phyloP scores from a whole-genome alignment of 169 alveolate genomes.

The Eimeria zaria region DNA sequence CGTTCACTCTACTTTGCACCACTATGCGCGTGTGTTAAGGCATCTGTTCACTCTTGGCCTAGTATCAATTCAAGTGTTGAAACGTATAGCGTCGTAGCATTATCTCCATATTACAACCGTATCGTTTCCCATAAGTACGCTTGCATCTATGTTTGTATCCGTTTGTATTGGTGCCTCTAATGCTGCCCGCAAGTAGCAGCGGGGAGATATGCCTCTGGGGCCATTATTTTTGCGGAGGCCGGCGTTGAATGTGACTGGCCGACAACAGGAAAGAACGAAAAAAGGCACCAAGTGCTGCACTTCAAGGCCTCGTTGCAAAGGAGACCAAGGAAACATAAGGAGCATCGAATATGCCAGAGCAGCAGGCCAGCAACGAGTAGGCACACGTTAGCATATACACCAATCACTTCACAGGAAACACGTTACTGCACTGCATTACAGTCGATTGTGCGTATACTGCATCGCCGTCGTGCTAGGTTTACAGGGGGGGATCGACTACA shows the following conservation, averaged over 20 bases:
- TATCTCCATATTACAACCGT: neutral
- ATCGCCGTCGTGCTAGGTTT: neutral
- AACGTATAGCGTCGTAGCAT: neutral
- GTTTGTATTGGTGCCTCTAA: neutral
- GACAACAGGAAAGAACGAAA: neutral
- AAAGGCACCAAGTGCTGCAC: neutral
- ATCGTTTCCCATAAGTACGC: neutral
- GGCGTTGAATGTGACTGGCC: too few species aligned
- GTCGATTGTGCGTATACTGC: neutral
- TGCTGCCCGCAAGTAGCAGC: neutral
- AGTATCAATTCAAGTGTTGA: neutral
- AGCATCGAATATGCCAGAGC: neutral
- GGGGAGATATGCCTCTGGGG: neutral
- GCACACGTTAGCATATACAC: neutral
- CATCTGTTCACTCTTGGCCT: neutral
- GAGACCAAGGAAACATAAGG: neutral
- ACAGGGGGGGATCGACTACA: neutral
- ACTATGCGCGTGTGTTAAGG: neutral
- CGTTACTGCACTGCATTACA: neutral
- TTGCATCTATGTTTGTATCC: neutral
- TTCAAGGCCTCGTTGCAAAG: too few species aligned
- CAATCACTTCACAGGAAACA: neutral
- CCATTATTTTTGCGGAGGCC: too few species aligned
- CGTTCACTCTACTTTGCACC: neutral
- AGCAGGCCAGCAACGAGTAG: neutral